Conservation (phyloP, 169 alveolate species). For the Plasmodium vivax region DNA sequence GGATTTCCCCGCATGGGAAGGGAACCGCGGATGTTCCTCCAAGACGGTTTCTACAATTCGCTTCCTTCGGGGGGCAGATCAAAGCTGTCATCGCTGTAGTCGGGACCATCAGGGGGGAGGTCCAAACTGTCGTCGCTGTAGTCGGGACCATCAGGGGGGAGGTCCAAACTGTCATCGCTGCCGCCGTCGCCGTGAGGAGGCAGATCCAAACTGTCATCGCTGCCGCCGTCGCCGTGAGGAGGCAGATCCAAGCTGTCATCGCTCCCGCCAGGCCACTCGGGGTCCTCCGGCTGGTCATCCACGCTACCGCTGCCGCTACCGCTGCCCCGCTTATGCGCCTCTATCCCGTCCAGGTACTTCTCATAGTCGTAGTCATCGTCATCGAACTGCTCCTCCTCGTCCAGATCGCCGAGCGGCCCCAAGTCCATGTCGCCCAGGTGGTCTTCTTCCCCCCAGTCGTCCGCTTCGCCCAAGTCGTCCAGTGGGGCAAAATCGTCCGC, state of each 20-base stretch:
- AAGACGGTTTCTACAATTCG: neutral
- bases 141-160: neutral
- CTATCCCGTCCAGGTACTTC: neutral
- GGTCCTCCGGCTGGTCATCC: neutral
- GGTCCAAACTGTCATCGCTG: neutral
- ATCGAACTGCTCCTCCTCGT: neutral
- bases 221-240: neutral
- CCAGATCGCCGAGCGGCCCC: neutral
- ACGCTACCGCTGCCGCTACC: neutral
- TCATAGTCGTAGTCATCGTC: conserved; percentile 59
- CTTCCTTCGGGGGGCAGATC: neutral
- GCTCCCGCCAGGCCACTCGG: neutral
- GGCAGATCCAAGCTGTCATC: neutral
- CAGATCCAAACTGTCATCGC: neutral
- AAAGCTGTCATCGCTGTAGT: neutral
- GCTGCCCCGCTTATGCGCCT: neutral
- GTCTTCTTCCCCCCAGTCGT: neutral
- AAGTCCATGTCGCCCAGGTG: neutral
- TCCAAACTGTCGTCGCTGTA: neutral
- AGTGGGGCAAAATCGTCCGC: too few species aligned
- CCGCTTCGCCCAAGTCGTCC: neutral
- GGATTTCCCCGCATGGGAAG: neutral
- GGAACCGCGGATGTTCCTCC: neutral
- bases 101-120: neutral
- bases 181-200: neutral